A percentile compares a stretch with the other conserved stretches of the same genome.
Evolutionary conservation across 2,329 filamentous ascomycete genomes (phyloP).

Genomic region (Exutisphaerella laricina): DNA sequence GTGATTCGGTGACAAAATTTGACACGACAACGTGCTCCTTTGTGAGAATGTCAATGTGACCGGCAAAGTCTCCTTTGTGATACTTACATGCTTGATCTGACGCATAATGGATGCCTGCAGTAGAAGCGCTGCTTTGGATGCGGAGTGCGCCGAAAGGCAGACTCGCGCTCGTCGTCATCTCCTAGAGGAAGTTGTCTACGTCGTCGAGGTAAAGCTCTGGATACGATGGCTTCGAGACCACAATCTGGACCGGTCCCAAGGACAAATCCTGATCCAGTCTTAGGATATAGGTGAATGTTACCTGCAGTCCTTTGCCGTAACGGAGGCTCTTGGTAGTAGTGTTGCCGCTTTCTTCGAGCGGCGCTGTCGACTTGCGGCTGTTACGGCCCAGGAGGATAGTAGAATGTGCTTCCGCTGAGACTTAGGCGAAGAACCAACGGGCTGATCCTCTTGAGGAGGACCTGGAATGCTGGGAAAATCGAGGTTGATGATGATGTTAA

Average conservation of each 20-base stretch:
- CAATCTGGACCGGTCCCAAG: constrained; percentile 2
- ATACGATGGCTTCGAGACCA: background rate
- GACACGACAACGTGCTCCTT: constrained; percentile 7
- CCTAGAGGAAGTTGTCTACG: background rate
- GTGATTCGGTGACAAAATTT: background rate
- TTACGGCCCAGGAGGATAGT: background rate
- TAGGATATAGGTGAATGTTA: constrained; percentile 3
- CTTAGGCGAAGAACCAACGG: too few relatives aligned
- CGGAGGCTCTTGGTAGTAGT: background rate
- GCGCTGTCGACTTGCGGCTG: background rate
- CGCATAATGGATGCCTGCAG: constrained; percentile 4
- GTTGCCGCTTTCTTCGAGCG: background rate
- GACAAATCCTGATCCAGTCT: background rate
- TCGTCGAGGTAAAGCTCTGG: background rate
- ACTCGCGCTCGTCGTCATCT: background rate
- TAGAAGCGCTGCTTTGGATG: constrained; percentile 4
- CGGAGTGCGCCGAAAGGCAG: constrained; percentile 7
- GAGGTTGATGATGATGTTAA: too few relatives aligned
- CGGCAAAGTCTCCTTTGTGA: background rate
- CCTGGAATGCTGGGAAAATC: background rate
- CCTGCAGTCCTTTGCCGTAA: background rate
- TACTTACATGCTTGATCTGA: constrained; percentile 6
- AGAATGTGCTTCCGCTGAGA: background rate
- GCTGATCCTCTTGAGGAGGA: too few relatives aligned
- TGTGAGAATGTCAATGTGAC: background rate